Conservation (phyloP, 2,329 filamentous ascomycete species). For the Xylariaceae sp. region DNA sequence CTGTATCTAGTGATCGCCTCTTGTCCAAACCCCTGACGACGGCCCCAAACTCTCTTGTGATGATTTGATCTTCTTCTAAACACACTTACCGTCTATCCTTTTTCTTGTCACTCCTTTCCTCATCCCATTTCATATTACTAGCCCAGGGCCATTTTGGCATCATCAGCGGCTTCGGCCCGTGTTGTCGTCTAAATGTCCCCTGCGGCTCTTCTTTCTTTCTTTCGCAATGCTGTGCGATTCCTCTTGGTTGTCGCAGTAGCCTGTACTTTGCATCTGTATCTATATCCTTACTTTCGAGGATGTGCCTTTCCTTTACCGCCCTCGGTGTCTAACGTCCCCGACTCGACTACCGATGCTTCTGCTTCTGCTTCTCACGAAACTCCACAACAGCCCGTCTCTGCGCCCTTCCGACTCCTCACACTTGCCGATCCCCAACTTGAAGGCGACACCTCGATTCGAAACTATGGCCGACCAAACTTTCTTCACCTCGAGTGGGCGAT, state of each 20-base stretch:
- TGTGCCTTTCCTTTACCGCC: constrained; percentile 77
- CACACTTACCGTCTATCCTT: not conserved
- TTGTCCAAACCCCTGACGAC: no score
- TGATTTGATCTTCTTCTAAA: no score
- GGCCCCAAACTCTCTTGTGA: no score
- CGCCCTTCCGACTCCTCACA: constrained; percentile 85
- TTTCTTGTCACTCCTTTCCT: constrained; percentile 13
- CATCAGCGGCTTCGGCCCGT: constrained; percentile 42
- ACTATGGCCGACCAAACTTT: constrained; percentile 58
- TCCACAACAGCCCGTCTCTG: constrained; percentile 48
- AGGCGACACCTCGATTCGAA: constrained; percentile 83
- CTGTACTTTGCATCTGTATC: constrained; percentile 80
- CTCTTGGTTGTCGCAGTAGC: constrained; percentile 71
- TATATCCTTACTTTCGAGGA: constrained; percentile 81
- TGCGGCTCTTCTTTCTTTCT: constrained; percentile 58
- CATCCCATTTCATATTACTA: constrained; percentile 16
- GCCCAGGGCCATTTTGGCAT: constrained; percentile 32
- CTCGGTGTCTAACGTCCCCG: constrained; percentile 5
- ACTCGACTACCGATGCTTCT: constrained; percentile 21
- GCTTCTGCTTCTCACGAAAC: constrained; percentile 48
- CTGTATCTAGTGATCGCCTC: no score
- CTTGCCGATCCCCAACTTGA: constrained; percentile 94
- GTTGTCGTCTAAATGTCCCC: constrained; percentile 58
- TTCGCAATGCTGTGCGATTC: constrained; percentile 64
- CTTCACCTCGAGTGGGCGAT: constrained; percentile 59